phyloP scores from a whole-genome alignment of 1,284 basidiomycete species.

The Melampsora larici-populina region DNA sequence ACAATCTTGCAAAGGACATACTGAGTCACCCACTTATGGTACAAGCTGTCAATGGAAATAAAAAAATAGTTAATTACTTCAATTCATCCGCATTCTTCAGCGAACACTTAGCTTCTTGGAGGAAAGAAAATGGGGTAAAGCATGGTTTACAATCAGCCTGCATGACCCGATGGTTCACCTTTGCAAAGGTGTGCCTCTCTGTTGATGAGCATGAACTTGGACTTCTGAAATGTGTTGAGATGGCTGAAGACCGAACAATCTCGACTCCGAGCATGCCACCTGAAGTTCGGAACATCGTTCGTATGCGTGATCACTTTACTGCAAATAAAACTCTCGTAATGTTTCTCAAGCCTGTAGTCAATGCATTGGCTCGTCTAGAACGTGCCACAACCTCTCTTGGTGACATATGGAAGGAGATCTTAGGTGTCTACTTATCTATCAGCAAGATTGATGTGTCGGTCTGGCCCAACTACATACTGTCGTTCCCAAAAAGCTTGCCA shows the following conservation, averaged over 20 bases:
- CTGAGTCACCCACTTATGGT: slow-evolving; percentile 10
- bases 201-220: slow-evolving; percentile 11
- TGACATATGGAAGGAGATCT: slow-evolving; percentile 10
- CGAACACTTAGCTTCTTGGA: slow-evolving; percentile 12
- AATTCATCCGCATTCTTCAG: slow-evolving; percentile 5
- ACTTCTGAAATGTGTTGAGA: slow-evolving; percentile 5
- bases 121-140: slow-evolving; percentile 13
- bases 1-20: slow-evolving; percentile 16
- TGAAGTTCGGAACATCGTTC: neutral
- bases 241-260: neutral
- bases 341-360: neutral
- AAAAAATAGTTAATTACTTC: slow-evolving; percentile 29
- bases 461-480: neutral
- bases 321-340: slow-evolving; percentile 16
- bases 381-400: neutral
- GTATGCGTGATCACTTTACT: slow-evolving; percentile 20
- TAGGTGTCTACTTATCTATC: neutral
- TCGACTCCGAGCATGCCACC: slow-evolving; percentile 7
- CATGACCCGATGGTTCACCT: slow-evolving; percentile 1
- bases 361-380: slow-evolving; percentile 3
- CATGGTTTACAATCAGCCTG: neutral
- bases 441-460: neutral
- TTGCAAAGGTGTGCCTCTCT: slow-evolving; percentile 7
- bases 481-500: no score
- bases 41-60: slow-evolving; percentile 5